Conservation (phyloP, 805 yeast species). For the Candida saitoana region DNA sequence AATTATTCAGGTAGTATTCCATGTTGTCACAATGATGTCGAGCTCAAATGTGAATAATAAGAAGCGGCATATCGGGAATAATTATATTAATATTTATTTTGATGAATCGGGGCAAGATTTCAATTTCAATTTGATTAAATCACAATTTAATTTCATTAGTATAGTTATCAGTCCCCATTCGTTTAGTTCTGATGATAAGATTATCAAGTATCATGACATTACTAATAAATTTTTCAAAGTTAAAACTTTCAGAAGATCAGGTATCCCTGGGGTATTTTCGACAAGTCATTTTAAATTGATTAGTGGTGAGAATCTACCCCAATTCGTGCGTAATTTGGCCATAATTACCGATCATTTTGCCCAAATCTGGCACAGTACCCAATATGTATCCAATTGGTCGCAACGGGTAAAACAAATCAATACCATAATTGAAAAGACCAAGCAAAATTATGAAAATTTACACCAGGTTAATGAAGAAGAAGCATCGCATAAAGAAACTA, state of each 20-base stretch:
- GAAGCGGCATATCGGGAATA: constrained; percentile 84
- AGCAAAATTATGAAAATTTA: constrained; percentile 22
- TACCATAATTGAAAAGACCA: constrained; percentile 24
- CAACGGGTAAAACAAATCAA: constrained; percentile 57
- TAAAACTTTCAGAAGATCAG: constrained; percentile 58
- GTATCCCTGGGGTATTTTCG: constrained; percentile 74
- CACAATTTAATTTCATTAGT: constrained; percentile 81
- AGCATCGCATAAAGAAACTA: constrained; percentile 14
- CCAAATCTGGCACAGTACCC: constrained; percentile 62
- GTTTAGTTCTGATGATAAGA: constrained; percentile 6
- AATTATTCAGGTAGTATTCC: constrained; percentile 68
- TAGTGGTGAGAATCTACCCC: constrained; percentile 54
- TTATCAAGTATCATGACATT: constrained; percentile 1
- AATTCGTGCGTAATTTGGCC: constrained; percentile 63
- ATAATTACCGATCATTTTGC: constrained; percentile 69
- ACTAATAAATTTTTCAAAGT: constrained; percentile 49
- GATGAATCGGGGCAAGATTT: constrained; percentile 67
- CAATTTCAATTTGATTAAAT: constrained; percentile 63
- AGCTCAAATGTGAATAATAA: constrained; percentile 47
- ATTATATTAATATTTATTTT: constrained; percentile 75
- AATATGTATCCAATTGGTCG: constrained; percentile 62
- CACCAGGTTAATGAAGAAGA: constrained; percentile 17
- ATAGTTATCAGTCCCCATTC: constrained; percentile 70
- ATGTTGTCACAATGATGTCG: constrained; percentile 82
- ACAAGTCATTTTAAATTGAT: constrained; percentile 72